Conservation (phyloP, 2,329 filamentous ascomycete species). For the Neocucurbitaria cava region DNA sequence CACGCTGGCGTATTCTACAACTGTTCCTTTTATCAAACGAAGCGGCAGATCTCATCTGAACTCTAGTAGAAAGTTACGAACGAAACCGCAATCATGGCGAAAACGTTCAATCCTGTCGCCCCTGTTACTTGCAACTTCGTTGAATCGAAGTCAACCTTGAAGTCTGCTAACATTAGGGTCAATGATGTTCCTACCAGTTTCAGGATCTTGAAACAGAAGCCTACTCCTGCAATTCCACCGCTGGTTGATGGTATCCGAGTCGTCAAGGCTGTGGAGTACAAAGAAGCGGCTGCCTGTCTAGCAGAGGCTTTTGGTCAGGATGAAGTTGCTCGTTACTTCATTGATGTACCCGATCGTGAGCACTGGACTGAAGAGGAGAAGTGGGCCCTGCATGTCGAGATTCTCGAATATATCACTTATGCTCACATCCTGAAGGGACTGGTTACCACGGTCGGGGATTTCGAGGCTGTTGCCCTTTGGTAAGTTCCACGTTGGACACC, state of each 20-base stretch:
- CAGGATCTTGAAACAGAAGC: conserved; percentile 38
- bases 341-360: conserved; percentile 73
- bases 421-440: conserved; percentile 77
- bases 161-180: conserved; percentile 35
- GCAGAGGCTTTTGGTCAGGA: conserved; percentile 80
- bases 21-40: conserved; percentile 51
- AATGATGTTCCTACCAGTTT: conserved; percentile 42
- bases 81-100: conserved; percentile 57
- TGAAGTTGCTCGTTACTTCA: conserved; percentile 75
- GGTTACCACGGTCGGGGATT: conserved; percentile 77
- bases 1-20: conserved; percentile 51
- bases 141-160: conserved; percentile 51
- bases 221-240: conserved; percentile 28
- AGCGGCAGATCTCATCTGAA: conserved; percentile 58
- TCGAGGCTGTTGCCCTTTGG: conserved; percentile 81
- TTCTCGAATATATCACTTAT: conserved; percentile 79
- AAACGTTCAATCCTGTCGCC: conserved; percentile 41
- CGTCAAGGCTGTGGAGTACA: conserved; percentile 71
- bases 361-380: conserved; percentile 69
- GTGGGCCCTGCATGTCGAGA: conserved; percentile 78
- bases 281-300: conserved; percentile 73
- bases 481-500: conserved; percentile 53
- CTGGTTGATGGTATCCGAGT: conserved; percentile 63
- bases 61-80: conserved; percentile 49
- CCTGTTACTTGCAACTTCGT: conserved; percentile 40